Conservation (phyloP, 1,284 basidiomycete genomes). For the Ustilago crameri region DNA sequence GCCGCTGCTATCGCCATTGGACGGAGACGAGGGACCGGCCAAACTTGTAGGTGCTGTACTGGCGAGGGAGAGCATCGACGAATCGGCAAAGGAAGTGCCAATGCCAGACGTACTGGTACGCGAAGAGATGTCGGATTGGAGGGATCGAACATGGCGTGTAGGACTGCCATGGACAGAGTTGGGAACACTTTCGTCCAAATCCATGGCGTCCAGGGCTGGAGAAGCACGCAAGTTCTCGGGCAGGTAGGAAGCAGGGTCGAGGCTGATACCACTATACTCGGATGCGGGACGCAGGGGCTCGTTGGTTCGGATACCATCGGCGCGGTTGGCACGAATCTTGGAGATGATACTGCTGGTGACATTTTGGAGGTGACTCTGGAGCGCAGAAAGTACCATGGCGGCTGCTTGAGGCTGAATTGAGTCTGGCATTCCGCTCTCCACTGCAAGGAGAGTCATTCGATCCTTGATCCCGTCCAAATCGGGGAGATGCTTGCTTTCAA, state of each 20-base stretch:
- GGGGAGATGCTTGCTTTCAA: slow-evolving; percentile 68
- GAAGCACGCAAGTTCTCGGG: slow-evolving; percentile 13
- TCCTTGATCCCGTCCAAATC: slow-evolving; percentile 68
- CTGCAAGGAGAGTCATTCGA: slow-evolving; percentile 69
- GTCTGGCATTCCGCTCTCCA: slow-evolving; percentile 66
- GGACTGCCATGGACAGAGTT: slow-evolving; percentile 38
- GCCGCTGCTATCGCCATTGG: slow-evolving; percentile 37
- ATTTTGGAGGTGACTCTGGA: slow-evolving; percentile 66
- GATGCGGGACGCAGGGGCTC: slow-evolving; percentile 36
- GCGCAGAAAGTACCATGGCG: slow-evolving; percentile 64
- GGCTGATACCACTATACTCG: slow-evolving; percentile 21
- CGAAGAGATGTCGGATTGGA: slow-evolving; percentile 48
- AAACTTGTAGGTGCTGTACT: slow-evolving; percentile 56
- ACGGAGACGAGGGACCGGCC: slow-evolving; percentile 39
- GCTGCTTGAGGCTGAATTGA: slow-evolving; percentile 68
- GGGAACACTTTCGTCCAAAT: slow-evolving; percentile 34
- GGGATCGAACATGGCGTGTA: slow-evolving; percentile 26
- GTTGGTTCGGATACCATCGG: slow-evolving; percentile 52
- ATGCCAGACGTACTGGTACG: slow-evolving; percentile 44
- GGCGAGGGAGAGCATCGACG: slow-evolving; percentile 55
- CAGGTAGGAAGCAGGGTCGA: slow-evolving; percentile 23
- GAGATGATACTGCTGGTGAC: slow-evolving; percentile 60
- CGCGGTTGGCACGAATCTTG: slow-evolving; percentile 59
- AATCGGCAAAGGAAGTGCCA: slow-evolving; percentile 50
- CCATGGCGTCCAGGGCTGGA: slow-evolving; percentile 33